Percentiles rank a stretch among this genome's conserved stretches.
Evolutionary conservation across 331 rosid genomes (phyloP).

Genomic region (Telfairia occidentalis): DNA sequence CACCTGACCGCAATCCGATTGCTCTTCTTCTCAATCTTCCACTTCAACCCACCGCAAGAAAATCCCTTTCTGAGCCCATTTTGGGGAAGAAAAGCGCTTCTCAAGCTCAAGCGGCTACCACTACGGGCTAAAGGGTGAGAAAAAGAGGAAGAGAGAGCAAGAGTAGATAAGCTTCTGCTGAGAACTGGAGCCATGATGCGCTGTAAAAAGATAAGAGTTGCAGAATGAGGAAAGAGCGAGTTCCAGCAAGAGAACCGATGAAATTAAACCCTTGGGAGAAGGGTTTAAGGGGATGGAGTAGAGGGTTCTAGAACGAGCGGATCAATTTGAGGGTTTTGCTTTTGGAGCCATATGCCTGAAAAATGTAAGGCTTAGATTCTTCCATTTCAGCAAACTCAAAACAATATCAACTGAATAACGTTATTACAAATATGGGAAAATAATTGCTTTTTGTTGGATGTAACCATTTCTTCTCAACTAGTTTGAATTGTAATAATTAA

Average conservation of each 20-base stretch:
- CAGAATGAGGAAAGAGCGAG: background rate
- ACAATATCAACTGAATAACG: slow-evolving; percentile 18
- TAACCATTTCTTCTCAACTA: background rate
- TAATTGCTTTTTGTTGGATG: background rate
- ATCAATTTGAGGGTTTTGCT: background rate
- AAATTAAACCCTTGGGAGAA: slow-evolving; percentile 7
- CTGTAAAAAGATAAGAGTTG: background rate
- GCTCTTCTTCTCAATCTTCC: slow-evolving; percentile 35
- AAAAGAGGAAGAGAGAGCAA: slow-evolving; percentile 53
- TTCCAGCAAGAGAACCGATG: background rate
- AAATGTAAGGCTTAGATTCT: slow-evolving; percentile 35
- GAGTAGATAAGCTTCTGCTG: slow-evolving; percentile 48
- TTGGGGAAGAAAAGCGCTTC: slow-evolving; percentile 47
- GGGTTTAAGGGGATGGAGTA: slow-evolving; percentile 37
- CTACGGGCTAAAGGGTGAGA: slow-evolving; percentile 25
- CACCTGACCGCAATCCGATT: slow-evolving; percentile 43
- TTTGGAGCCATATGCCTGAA: slow-evolving; percentile 18
- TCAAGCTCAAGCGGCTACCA: slow-evolving; percentile 22
- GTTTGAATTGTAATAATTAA: too few relatives aligned
- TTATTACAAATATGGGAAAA: background rate
- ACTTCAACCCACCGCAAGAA: slow-evolving; percentile 35
- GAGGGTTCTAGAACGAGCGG: slow-evolving; percentile 54
- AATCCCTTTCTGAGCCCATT: slow-evolving; percentile 30
- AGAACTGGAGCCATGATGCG: slow-evolving; percentile 67
- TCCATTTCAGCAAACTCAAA: slow-evolving; percentile 34